phyloP scores from a whole-genome alignment of 176 grass and related monocot species.

The Oryza meridionalis region DNA sequence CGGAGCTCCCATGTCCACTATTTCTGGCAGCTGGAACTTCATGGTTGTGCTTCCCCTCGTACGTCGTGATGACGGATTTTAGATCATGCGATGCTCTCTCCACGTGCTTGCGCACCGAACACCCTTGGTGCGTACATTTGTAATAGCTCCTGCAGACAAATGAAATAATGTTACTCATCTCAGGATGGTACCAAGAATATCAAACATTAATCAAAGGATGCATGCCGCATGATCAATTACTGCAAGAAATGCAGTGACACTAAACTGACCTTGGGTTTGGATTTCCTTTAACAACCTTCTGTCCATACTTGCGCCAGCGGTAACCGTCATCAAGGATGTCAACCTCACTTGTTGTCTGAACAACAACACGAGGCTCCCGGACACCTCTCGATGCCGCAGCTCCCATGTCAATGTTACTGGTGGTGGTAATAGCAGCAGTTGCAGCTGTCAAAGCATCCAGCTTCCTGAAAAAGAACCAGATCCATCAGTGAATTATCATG shows the following conservation, averaged over 20 bases:
- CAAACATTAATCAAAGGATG: neutral
- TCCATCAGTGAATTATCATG: constrained; percentile 28
- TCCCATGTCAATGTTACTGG: constrained; percentile 75
- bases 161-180: constrained; percentile 8
- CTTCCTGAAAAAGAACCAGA: constrained; percentile 64
- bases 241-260: neutral
- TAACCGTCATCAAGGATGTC: constrained; percentile 99
- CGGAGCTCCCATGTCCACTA: constrained; percentile 51
- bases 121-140: constrained; percentile 87
- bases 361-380: constrained; percentile 89
- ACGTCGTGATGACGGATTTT: constrained; percentile 94
- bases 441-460: constrained; percentile 58
- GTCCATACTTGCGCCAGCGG: constrained; percentile 98
- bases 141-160: constrained; percentile 90
- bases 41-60: constrained; percentile 98
- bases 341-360: constrained; percentile 97
- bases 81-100: constrained; percentile 98
- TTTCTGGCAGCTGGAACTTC: constrained; percentile 94
- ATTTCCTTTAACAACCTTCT: constrained; percentile 99
- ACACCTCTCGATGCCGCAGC: constrained; percentile 75
- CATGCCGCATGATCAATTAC: neutral
- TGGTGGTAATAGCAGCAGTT: constrained; percentile 31
- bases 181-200: neutral
- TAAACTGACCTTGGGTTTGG: constrained; percentile 88
- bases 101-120: constrained; percentile 92